Percentiles rank a stretch among this genome's conserved stretches.
These are phyloP conservation scores for Xylaria nigripes DNA, from an alignment of 495 filamentous ascomycete genomes.

Conservation along the genomic window DNA sequence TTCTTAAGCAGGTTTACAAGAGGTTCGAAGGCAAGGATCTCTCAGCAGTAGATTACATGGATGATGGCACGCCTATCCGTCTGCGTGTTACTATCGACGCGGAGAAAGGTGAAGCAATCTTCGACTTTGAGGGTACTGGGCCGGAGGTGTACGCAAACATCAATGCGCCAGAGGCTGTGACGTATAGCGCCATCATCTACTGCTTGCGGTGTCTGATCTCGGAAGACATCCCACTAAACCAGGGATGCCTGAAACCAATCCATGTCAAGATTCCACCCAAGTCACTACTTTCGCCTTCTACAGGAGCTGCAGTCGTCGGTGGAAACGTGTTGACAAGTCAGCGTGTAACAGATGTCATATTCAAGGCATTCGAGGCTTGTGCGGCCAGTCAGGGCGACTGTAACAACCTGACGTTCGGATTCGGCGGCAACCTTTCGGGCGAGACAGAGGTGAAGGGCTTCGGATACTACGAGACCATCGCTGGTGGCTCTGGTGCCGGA, in stretches of 20 bases:
- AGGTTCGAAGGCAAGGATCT: slow-evolving; percentile 72
- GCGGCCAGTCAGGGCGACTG: slow-evolving; percentile 88
- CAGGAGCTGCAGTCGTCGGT: slow-evolving; percentile 85
- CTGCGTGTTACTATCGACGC: slow-evolving; percentile 79
- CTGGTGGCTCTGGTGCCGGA: slow-evolving; percentile 84
- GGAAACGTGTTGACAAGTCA: slow-evolving; percentile 91
- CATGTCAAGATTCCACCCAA: slow-evolving; percentile 74
- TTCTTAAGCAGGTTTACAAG: slow-evolving; percentile 72
- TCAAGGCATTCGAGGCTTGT: slow-evolving; percentile 83
- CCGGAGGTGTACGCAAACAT: slow-evolving; percentile 91
- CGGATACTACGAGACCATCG: slow-evolving; percentile 97
- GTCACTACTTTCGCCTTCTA: slow-evolving; percentile 77
- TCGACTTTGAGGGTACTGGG: slow-evolving; percentile 87
- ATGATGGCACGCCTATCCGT: slow-evolving; percentile 82
- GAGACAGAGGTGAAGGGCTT: slow-evolving; percentile 62
- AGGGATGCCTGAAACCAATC: slow-evolving; percentile 87
- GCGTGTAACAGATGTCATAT: slow-evolving; percentile 87
- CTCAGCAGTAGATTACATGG: slow-evolving; percentile 77
- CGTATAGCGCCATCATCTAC: slow-evolving; percentile 94
- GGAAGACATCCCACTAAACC: slow-evolving; percentile 92
- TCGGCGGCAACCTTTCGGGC: slow-evolving; percentile 68
- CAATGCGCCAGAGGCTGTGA: slow-evolving; percentile 91
- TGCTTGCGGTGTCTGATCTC: slow-evolving; percentile 86
- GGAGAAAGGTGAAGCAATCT: slow-evolving; percentile 75
- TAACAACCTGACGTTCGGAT: slow-evolving; percentile 84